Base-by-base conservation (phyloP, 306 rosid genomes). In the Cucurbita pepo region DNA sequence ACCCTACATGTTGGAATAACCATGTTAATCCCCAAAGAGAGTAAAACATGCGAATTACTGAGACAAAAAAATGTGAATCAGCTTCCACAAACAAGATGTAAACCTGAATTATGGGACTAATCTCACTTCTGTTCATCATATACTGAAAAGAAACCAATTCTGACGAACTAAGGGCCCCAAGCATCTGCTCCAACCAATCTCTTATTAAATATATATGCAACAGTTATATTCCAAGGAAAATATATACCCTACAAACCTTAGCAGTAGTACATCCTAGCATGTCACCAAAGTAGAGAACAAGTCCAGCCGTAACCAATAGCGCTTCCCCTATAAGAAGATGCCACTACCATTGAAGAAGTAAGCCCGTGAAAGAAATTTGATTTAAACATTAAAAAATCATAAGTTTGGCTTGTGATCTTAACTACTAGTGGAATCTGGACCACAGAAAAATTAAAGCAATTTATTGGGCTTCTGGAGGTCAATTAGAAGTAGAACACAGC, bases 201-300 rank as follows among this genome's bases (percentile, higher is more conserved):
- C 18, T 57, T 59, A 77, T 74, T 63, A 63, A 76, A 55, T 76
- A 54, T 54, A 76, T 57, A 69, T 40, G 71, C 59, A 77, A 43
- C 69, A 57, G 25, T 56, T 72, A 74, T 4, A 53, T 56, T 58
- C 55, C 71, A 57, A 57, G 69, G 45, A 73, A 45, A 64, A 40
- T 19, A 71, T 8, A 47, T 40, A n/a, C 16, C 6, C 65, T 64
- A 76, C 87, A 34, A 60, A 94, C 98, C 96, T 86, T 94, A 51
- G 75, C 80, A 61, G 81, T 80, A 65, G 97, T 85, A 72, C 84
- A 85, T 59, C 86, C 75, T 81, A 89, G 55, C 95, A 91, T 86
- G 84, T 91, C 99, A 57, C 99, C 91, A 83, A 91, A 89, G 84
- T 94, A 91, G 67, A 89, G 92, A 83, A 87, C 90, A 34, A 91